A percentile compares a stretch with the other conserved stretches of the same genome.
These are phyloP conservation scores for Rosa multiflora DNA, from an alignment of 306 rosid genomes.

Conservation along the genomic window DNA sequence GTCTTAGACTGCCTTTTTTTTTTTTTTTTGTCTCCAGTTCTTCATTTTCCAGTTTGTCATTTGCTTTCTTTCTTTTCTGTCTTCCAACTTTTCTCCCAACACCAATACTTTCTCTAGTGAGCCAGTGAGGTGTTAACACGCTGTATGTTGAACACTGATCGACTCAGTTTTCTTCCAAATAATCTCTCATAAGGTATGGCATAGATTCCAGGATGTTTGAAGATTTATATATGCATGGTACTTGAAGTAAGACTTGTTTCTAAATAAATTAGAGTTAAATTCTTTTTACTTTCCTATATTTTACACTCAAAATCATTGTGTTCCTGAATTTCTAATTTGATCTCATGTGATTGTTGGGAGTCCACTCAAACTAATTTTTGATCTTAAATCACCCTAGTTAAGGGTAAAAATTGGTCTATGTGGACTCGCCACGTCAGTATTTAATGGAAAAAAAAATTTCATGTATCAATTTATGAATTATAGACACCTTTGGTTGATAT, in stretches of 20 bases:
- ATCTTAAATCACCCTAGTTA: too few relatives aligned
- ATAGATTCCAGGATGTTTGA: neutral
- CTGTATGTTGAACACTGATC: neutral
- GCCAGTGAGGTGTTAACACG: neutral
- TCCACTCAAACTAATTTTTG: too few relatives aligned
- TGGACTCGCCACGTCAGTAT: too few relatives aligned
- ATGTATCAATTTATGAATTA: too few relatives aligned
- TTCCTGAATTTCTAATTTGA: too few relatives aligned
- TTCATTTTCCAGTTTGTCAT: constrained; percentile 13
- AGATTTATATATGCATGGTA: neutral
- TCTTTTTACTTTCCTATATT: too few relatives aligned
- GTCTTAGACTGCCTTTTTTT: constrained; percentile 34
- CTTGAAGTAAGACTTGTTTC: neutral
- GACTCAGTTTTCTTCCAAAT: neutral
- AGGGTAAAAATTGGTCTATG: too few relatives aligned
- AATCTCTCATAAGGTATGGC: neutral
- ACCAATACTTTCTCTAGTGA: neutral
- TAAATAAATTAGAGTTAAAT: too few relatives aligned
- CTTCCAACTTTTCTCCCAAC: neutral
- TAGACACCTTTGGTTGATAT: too few relatives aligned
- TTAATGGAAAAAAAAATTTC: too few relatives aligned
- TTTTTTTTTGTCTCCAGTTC: neutral
- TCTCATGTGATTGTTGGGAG: too few relatives aligned
- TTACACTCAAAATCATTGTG: too few relatives aligned
- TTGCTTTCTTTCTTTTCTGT: constrained; percentile 6